Percentiles rank a stretch among this genome's conserved stretches.
Conservation (phyloP, 352 stramenopile species). For the Phytophthora pinifolia region DNA sequence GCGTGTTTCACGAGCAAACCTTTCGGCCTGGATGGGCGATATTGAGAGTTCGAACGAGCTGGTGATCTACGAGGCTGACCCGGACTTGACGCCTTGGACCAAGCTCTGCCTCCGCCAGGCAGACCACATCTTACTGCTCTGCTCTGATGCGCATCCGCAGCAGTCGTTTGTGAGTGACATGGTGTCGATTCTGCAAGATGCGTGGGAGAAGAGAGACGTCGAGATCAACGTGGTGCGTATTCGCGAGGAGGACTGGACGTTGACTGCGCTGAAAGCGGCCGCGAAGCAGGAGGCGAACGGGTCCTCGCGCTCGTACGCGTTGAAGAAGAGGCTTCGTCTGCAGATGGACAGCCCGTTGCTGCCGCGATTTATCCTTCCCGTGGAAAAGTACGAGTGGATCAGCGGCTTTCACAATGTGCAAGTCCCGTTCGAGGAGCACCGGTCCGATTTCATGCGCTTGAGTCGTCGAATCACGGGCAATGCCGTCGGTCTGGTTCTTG, state of each 20-base stretch:
- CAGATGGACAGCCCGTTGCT: slow-evolving; percentile 60
- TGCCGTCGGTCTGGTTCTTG: slow-evolving; percentile 93
- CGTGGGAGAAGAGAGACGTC: slow-evolving; percentile 74
- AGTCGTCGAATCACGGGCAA: slow-evolving; percentile 91
- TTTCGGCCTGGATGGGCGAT: slow-evolving; percentile 81
- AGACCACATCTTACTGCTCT: slow-evolving; percentile 82
- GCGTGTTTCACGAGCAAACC: slow-evolving; percentile 60
- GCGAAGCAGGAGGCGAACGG: slow-evolving; percentile 45
- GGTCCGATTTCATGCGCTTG: slow-evolving; percentile 81
- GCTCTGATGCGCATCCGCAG: slow-evolving; percentile 67
- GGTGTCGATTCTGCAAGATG: slow-evolving; percentile 56
- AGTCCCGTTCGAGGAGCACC: slow-evolving; percentile 71
- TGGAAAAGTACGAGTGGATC: slow-evolving; percentile 89
- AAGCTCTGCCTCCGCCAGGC: slow-evolving; percentile 85
- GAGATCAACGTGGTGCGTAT: slow-evolving; percentile 81
- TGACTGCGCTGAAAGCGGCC: slow-evolving; percentile 55
- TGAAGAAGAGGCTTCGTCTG: slow-evolving; percentile 64
- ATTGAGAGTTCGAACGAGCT: slow-evolving; percentile 77
- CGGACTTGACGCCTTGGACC: slow-evolving; percentile 72
- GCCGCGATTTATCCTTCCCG: slow-evolving; percentile 66
- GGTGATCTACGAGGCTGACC: slow-evolving; percentile 82
- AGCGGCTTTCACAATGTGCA: slow-evolving; percentile 87
- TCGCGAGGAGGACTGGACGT: slow-evolving; percentile 72
- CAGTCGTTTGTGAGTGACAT: slow-evolving; percentile 77
- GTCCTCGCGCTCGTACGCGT: slow-evolving; percentile 45